Evolutionary conservation across 2,329 filamentous ascomycete species (phyloP), one percentile per base, ranked within the genome.

Genomic region (Diaporthe ilicicola): DNA sequence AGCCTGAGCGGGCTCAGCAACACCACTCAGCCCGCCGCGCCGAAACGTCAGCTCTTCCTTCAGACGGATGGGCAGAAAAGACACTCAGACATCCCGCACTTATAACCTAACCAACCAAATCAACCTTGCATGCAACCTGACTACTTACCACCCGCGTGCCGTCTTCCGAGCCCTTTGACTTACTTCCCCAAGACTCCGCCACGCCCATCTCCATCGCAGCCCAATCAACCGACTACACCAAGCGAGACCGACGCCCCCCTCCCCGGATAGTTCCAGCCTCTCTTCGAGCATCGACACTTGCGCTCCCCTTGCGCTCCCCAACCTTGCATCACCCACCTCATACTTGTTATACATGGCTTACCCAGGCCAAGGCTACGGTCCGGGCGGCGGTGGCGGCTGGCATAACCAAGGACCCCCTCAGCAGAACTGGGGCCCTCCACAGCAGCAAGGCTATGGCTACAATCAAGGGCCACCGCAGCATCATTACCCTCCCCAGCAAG

Each of bases 331-430:
- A 61, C 19, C 53, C 15, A 27, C n/a, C 53, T 29, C 2, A 70
- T 62, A 48, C 42, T 34, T 34, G n/a, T n/a, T n/a, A n/a, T n/a
- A n/a, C n/a, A 68, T 68, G 66, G 53, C 66, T 74, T 77, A 72
- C 39, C 76, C 76, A 48, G 76, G 76, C 55, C 75, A 76, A 70
- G 74, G 74, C 44, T 73, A 77, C 73, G 75, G 76, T 69, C 76
- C 76, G 29, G 72, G 73, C 51, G 70, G 72, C 34, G 62, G 69
- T 32, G 72, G 73, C 37, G 70, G 70, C 32, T 62, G 69, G 55
- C 53, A 74, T 56, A 70, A 62, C n/a, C 61, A 72, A 19, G 71
- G 71, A 4, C 74, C 72, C 29, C 75, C 73, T 67, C 74, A 74
- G 55, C 71, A 53, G 46, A 56, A 73, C 17, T 71, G 70, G 39